phyloP scores from a whole-genome alignment of 192 early-diverging fungal genomes.

The Gamsiella multidivaricata region DNA sequence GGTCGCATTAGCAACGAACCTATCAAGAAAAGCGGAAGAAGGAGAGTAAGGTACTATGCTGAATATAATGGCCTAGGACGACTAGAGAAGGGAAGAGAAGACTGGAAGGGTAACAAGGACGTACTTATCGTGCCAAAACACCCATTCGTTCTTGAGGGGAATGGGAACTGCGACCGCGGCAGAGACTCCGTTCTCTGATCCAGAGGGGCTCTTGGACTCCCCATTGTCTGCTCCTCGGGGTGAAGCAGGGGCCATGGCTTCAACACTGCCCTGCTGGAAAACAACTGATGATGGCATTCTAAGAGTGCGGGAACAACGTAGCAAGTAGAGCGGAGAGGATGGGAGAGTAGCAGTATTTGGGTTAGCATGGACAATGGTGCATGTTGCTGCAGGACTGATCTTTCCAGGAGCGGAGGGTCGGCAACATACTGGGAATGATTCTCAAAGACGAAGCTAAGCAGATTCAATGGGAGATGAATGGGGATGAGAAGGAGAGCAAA shows the following conservation, averaged over 20 bases:
- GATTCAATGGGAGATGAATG: neutral
- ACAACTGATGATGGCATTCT: conserved; percentile 51
- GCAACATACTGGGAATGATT: neutral
- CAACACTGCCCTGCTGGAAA: conserved; percentile 46
- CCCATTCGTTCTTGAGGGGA: conserved; percentile 54
- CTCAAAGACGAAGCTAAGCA: neutral
- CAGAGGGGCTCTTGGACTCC: conserved; percentile 39
- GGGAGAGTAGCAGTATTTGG: neutral
- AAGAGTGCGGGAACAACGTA: neutral
- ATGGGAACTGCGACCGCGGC: conserved; percentile 30
- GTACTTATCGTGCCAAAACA: conserved; percentile 60
- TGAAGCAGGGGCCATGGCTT: conserved; percentile 54
- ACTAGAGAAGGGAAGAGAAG: neutral
- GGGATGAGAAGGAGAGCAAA: neutral
- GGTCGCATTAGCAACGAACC: conserved; percentile 59
- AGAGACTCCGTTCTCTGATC: conserved; percentile 27
- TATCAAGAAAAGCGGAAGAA: neutral
- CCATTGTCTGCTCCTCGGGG: conserved; percentile 35
- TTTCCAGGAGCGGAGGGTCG: neutral
- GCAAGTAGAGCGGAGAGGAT: neutral
- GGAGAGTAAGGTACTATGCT: neutral
- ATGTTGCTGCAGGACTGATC: neutral
- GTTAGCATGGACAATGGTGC: neutral
- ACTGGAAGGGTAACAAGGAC: neutral
- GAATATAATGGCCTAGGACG: neutral